Evolutionary conservation across 1,284 basidiomycete species (phyloP).

Genomic region (Sanguinoderma infundibulare): DNA sequence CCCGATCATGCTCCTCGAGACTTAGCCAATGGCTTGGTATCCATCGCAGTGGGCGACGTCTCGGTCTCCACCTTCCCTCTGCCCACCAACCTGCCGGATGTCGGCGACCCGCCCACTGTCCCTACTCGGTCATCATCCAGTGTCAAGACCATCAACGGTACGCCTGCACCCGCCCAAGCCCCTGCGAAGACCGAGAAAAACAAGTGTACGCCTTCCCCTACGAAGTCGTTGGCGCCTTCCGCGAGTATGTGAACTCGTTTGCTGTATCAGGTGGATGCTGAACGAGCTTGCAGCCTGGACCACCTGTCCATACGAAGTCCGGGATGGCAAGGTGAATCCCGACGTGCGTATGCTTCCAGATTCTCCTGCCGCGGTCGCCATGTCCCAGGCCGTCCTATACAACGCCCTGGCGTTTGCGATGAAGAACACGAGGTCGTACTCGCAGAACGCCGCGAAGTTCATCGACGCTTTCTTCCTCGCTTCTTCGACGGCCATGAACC

Average conservation of each 20-base stretch:
- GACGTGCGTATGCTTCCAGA: slow-evolving; percentile 62
- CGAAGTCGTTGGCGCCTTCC: slow-evolving; percentile 41
- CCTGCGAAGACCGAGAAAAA: slow-evolving; percentile 32
- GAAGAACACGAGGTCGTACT: slow-evolving; percentile 42
- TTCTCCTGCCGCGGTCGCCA: slow-evolving; percentile 52
- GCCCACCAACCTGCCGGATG: slow-evolving; percentile 16
- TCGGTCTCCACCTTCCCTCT: slow-evolving; percentile 11
- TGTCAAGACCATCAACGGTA: slow-evolving; percentile 26
- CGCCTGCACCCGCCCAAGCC: slow-evolving; percentile 35
- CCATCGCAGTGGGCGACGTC: background rate
- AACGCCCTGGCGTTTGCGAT: slow-evolving; percentile 62
- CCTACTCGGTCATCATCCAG: slow-evolving; percentile 15
- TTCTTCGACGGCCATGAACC: slow-evolving; percentile 62
- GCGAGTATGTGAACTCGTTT: slow-evolving; percentile 21
- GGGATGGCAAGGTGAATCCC: slow-evolving; percentile 73
- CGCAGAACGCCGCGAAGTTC: slow-evolving; percentile 47
- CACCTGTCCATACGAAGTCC: slow-evolving; percentile 60
- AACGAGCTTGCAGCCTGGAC: slow-evolving; percentile 52
- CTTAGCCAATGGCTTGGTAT: background rate
- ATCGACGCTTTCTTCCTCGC: slow-evolving; percentile 67
- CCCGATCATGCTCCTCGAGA: background rate
- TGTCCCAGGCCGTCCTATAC: slow-evolving; percentile 66
- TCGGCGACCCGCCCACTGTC: slow-evolving; percentile 6
- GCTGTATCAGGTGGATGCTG: background rate
- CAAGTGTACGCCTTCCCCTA: slow-evolving; percentile 43